phyloP scores from a whole-genome alignment of 768 basidiomycete species.

The Agrocybe praecox region DNA sequence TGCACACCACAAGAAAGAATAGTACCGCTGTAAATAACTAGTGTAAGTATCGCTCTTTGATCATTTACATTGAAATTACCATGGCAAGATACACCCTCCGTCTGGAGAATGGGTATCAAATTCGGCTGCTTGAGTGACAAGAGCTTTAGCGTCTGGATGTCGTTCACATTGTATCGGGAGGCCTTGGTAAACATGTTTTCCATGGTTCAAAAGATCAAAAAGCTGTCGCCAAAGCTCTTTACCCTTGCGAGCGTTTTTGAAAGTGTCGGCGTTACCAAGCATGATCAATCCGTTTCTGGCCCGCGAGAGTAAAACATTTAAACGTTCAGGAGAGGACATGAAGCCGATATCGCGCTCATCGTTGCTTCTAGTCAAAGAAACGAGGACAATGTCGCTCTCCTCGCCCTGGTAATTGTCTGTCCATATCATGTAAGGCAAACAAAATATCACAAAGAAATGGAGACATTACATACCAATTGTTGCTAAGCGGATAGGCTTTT shows the following conservation, averaged over 20 bases:
- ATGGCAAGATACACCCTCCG: slow-evolving; percentile 62
- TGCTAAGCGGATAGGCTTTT: slow-evolving; percentile 54
- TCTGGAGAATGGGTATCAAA: slow-evolving; percentile 59
- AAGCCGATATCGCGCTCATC: slow-evolving; percentile 60
- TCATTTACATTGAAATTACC: slow-evolving; percentile 40
- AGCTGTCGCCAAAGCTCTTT: slow-evolving; percentile 53
- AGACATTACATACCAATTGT: slow-evolving; percentile 56
- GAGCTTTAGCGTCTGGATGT: slow-evolving; percentile 43
- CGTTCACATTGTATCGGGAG: slow-evolving; percentile 61
- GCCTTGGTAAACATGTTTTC: slow-evolving; percentile 53
- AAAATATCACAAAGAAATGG: neutral
- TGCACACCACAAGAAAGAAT: slow-evolving; percentile 55
- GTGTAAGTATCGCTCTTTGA: neutral
- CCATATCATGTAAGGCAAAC: neutral
- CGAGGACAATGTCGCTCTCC: slow-evolving; percentile 69
- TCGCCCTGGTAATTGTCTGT: slow-evolving; percentile 80
- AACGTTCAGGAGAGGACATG: slow-evolving; percentile 68
- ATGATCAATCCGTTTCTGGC: slow-evolving; percentile 67
- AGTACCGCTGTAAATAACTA: slow-evolving; percentile 36
- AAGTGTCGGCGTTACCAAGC: slow-evolving; percentile 66
- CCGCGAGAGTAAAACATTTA: slow-evolving; percentile 73
- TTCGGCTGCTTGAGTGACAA: slow-evolving; percentile 43
- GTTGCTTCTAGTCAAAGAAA: slow-evolving; percentile 65
- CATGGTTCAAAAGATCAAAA: slow-evolving; percentile 42
- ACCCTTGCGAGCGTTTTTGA: slow-evolving; percentile 47